Evolutionary conservation across 768 basidiomycete species (phyloP), one percentile per base, ranked within the genome.

Genomic region (Myochromella boudieri): DNA sequence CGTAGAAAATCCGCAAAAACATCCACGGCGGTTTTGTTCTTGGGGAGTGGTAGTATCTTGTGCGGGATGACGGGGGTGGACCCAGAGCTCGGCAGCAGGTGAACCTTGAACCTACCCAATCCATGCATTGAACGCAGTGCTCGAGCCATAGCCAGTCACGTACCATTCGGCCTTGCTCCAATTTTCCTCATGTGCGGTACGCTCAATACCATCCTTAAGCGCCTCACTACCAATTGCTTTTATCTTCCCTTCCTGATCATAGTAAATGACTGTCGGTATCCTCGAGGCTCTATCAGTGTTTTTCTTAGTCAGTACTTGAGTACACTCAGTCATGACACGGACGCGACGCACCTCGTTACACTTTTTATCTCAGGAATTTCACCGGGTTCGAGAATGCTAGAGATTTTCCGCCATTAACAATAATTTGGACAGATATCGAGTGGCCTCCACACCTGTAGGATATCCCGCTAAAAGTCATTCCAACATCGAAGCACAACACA

Each of bases 151-250:
- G 10, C 33, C 14, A 17, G n/a, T 11, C 43, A 58, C 49, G 44
- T 43, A 77, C 78, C 76, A 78, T 54, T 76, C 75, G 1, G 70
- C 69, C 49, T 72, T 78, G 36, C 59, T 55, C 75, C 75, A 78
- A 27, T 66, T 63, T 39, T 72, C 66, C 0, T 72, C 70, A n/a
- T 68, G 67, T 1, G 73, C 75, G 34, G 14, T 52, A 49, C 75
- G 72, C 0, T 66, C 52, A 0, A 66, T 57, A 24, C 60, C 59
- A 36, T 73, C 74, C 27, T 64, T 63, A 32, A 56, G 47, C 1
- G 77, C 71, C 48, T 77, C 76, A 0, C 73, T 74, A 0, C 78
- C 78, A 3, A 68, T 58, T 0, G 76, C 78, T 18, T 57, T 63
- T 3, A 71, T 62, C 1, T 27, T 42, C 4, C 75, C 76, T 2